A percentile compares a stretch with the other conserved stretches of the same genome.
Evolutionary conservation across 495 filamentous ascomycete genomes (phyloP).

Genomic region (Podospora fimiseda): DNA sequence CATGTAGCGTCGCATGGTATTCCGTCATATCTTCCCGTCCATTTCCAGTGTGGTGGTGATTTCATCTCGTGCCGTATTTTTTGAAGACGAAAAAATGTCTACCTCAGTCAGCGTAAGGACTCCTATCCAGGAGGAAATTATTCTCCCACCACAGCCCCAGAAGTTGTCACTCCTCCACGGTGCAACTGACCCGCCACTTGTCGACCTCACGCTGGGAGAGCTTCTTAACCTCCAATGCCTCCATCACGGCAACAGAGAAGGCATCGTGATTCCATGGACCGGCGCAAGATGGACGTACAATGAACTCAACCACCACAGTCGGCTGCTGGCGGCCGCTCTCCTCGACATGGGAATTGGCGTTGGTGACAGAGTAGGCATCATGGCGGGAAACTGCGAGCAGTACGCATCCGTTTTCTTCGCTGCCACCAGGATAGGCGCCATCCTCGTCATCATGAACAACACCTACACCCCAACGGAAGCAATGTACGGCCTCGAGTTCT

Average conservation of each 20-base stretch:
- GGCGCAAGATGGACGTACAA: slow-evolving; percentile 61
- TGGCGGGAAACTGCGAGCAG: slow-evolving; percentile 67
- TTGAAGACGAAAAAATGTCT: no score
- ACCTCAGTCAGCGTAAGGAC: slow-evolving; percentile 13
- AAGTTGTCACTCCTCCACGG: slow-evolving; percentile 52
- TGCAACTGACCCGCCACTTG: slow-evolving; percentile 51
- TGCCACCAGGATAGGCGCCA: slow-evolving; percentile 57
- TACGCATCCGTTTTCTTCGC: slow-evolving; percentile 66
- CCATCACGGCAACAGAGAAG: slow-evolving; percentile 54
- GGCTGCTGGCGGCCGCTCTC: slow-evolving; percentile 52
- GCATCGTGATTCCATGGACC: slow-evolving; percentile 59
- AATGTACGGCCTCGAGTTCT: slow-evolving; percentile 56
- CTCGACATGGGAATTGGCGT: slow-evolving; percentile 53
- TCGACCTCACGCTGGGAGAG: slow-evolving; percentile 56
- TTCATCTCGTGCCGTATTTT: neutral
- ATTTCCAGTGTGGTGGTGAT: slow-evolving; percentile 3
- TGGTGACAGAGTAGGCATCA: slow-evolving; percentile 61
- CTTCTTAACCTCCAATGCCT: slow-evolving; percentile 56
- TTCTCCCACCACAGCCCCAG: slow-evolving; percentile 27
- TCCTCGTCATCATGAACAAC: slow-evolving; percentile 64
- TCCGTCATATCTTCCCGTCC: slow-evolving; percentile 2
- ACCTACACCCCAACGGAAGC: slow-evolving; percentile 62
- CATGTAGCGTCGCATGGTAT: neutral
- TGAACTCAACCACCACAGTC: slow-evolving; percentile 54
- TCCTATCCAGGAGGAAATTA: slow-evolving; percentile 10